A percentile compares a stretch with the other conserved stretches of the same genome.
Evolutionary conservation across 352 stramenopile genomes (phyloP).

Genomic region (Globisporangium camurandrum): DNA sequence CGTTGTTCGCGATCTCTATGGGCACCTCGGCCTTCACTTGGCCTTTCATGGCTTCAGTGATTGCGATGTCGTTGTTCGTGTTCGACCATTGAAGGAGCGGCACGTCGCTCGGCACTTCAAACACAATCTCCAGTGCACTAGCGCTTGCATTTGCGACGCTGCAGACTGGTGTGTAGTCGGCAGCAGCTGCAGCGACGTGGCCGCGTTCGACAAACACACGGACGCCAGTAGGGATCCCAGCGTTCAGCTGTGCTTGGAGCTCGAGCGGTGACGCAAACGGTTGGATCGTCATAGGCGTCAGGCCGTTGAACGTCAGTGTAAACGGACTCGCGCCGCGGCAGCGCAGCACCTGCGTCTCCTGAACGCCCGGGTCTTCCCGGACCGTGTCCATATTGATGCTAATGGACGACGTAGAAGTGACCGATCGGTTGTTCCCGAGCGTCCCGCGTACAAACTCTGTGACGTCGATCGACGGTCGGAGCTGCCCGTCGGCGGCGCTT

Average conservation of each 20-base stretch:
- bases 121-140: slow-evolving; percentile 58
- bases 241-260: slow-evolving; percentile 42
- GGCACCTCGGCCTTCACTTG: slow-evolving; percentile 17
- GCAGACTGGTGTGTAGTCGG: slow-evolving; percentile 47
- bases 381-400: slow-evolving; percentile 40
- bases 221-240: slow-evolving; percentile 34
- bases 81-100: slow-evolving; percentile 40
- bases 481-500: slow-evolving; percentile 41
- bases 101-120: slow-evolving; percentile 42
- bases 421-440: slow-evolving; percentile 59
- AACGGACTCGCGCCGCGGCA: slow-evolving; percentile 44
- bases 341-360: slow-evolving; percentile 58
- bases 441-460: slow-evolving; percentile 44
- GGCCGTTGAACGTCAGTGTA: slow-evolving; percentile 28
- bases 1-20: slow-evolving; percentile 46
- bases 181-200: slow-evolving; percentile 15
- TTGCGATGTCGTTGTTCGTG: slow-evolving; percentile 52
- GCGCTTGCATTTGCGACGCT: slow-evolving; percentile 29
- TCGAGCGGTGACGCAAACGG: slow-evolving; percentile 40
- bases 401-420: slow-evolving; percentile 45
- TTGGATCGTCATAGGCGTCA: slow-evolving; percentile 15
- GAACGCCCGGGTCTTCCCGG: slow-evolving; percentile 47
- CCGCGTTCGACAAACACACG: slow-evolving; percentile 29
- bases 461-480: slow-evolving; percentile 41
- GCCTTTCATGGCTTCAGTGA: slow-evolving; percentile 56